Evolutionary conservation across 306 rosid genomes (phyloP), one percentile per base, ranked within the genome.

Genomic region (Cicer arietinum): DNA sequence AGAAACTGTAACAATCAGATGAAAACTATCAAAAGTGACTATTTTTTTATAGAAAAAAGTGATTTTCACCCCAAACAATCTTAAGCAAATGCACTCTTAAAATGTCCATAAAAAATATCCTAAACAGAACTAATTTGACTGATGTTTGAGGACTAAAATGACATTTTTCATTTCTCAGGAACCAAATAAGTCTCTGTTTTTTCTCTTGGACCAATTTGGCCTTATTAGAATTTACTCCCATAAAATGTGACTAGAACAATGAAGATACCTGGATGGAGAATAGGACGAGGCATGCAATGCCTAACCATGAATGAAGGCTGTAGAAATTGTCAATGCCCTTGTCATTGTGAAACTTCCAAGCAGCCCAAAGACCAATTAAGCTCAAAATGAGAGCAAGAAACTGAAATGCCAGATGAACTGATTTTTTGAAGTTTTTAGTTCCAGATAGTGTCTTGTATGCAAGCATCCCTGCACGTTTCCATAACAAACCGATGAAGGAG

Each of bases 301-400:
- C 99, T 76, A 95, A 69, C 99, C 98, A 95, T 4, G 99, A 95
- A 76, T 95, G 99, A 74, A 92, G 83, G 87, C 99, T 95, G 87
- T 95, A 95, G 85, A 95, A 95, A 75, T 95, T 95, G 75, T 92
- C 99, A 67, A 95, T 92, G 61, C 99, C 98, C 78, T 88, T 92
- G 82, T 95, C 98, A 16, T 80, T 83, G 87, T 95, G 99, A 87
- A 90, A 95, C 89, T 95, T 95, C 87, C 88, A 79, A 74, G 98
- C 98, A 81, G 99, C 96, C 99, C 98, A 95, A 10, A 88, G 65
- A 13, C 99, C 99, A 12, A 92, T 68, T 41, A 92, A 54, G 84
- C 99, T 90, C 61, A 90, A 84, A 79, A 82, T 69, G 82, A 90
- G 88, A 41, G 98, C 89, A 56, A 85, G 53, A 71, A 84, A 86